Evolutionary conservation across 2,329 filamentous ascomycete species (phyloP).

Genomic region (Venturia aucupariae): DNA sequence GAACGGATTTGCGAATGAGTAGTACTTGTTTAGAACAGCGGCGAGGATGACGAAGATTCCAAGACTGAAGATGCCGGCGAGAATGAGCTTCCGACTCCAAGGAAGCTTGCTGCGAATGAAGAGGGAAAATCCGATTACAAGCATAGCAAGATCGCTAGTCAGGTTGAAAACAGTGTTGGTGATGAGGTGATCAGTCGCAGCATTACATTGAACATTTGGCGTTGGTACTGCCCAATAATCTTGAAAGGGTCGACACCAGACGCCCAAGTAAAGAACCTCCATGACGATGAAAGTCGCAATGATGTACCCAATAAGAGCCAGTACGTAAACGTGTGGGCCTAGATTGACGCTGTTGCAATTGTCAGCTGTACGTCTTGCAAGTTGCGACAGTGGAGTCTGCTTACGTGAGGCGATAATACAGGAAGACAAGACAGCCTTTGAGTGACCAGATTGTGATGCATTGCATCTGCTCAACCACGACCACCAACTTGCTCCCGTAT

Average conservation of each 20-base stretch:
- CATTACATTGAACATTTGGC: conserved; percentile 32
- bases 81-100: conserved; percentile 41
- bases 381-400: conserved; percentile 20
- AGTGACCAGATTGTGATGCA: conserved; percentile 42
- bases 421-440: conserved; percentile 45
- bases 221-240: conserved; percentile 45
- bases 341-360: conserved; percentile 19
- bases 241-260: conserved; percentile 45
- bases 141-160: conserved; percentile 37
- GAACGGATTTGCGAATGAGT: conserved; percentile 49
- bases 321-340: conserved; percentile 31
- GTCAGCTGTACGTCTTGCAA: conserved; percentile 17
- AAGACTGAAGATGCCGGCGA: conserved; percentile 47
- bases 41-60: conserved; percentile 44
- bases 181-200: conserved; percentile 32
- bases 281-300: conserved; percentile 38
- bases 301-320: conserved; percentile 37
- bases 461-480: conserved; percentile 46
- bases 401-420: conserved; percentile 43
- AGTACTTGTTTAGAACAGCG: conserved; percentile 52
- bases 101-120: conserved; percentile 36
- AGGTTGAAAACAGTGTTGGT: conserved; percentile 36
- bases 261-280: conserved; percentile 42
- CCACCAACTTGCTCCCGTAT: conserved; percentile 46
- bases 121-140: conserved; percentile 36